A percentile compares a stretch with the other conserved stretches of the same genome.
Evolutionary conservation across 2,329 filamentous ascomycete species (phyloP).

Genomic region (Fusarium proliferatum): DNA sequence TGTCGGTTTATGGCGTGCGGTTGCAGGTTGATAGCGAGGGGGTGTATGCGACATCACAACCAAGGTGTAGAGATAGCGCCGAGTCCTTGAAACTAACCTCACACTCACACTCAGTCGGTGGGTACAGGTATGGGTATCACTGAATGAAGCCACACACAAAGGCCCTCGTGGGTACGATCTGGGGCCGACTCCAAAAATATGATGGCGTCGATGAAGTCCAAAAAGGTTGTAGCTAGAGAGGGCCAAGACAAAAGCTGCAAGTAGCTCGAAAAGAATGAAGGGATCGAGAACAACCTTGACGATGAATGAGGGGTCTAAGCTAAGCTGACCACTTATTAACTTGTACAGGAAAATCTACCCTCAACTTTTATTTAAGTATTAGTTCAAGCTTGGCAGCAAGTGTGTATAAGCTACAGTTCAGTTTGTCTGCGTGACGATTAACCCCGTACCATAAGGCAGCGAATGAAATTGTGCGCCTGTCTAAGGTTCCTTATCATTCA

Average conservation of each 20-base stretch:
- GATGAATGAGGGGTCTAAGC: conserved; percentile 28
- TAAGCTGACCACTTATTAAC: conserved; percentile 4
- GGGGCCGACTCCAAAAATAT: conserved; percentile 28
- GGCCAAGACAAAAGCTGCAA: conserved; percentile 34
- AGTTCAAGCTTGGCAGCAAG: conserved; percentile 24
- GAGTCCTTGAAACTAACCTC: conserved; percentile 23
- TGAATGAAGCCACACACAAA: conserved; percentile 15
- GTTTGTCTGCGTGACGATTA: conserved; percentile 20
- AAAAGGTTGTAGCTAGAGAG: conserved; percentile 32
- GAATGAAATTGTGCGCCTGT: conserved; percentile 22
- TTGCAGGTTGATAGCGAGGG: conserved; percentile 35
- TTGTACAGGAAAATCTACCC: conserved; percentile 4
- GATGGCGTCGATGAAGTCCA: conserved; percentile 39
- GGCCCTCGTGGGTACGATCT: conserved; percentile 35
- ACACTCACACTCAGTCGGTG: conserved; percentile 6
- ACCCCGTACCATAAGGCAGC: conserved; percentile 31
- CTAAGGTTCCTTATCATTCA: conserved; percentile 38
- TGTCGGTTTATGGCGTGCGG: conserved; percentile 43
- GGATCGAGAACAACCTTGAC: conserved; percentile 26
- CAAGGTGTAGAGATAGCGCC: conserved; percentile 38
- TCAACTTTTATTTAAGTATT: conserved; percentile 2
- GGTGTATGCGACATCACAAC: conserved; percentile 16
- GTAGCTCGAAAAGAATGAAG: conserved; percentile 22
- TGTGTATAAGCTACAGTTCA: conserved; percentile 12
- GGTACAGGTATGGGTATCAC: conserved; percentile 22